A percentile compares a stretch with the other conserved stretches of the same genome.
Conservation (phyloP, 192 early-diverging fungal genomes). For the Mortierella antarctica region DNA sequence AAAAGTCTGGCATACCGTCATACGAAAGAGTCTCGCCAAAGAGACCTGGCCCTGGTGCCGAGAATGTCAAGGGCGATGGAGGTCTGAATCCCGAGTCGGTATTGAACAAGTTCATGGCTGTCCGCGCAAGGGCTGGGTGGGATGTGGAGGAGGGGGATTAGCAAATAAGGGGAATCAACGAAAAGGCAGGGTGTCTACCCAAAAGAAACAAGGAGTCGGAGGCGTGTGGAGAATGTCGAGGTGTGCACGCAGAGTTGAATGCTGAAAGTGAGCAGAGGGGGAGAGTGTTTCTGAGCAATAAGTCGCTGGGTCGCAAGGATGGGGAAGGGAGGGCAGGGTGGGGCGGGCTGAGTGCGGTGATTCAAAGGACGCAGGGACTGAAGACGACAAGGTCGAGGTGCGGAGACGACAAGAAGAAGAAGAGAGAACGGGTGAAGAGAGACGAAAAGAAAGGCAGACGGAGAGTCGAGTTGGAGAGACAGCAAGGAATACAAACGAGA, state of each 20-base stretch:
- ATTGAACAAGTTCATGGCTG: slow-evolving; percentile 49
- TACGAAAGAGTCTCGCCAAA: slow-evolving; percentile 35
- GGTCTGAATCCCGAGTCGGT: slow-evolving; percentile 52
- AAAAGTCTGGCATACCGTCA: slow-evolving; percentile 18
- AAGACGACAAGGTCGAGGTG: not conserved
- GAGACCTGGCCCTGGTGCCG: slow-evolving; percentile 31
- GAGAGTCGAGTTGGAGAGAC: not conserved
- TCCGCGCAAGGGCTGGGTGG: not conserved
- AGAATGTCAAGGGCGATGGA: slow-evolving; percentile 31
- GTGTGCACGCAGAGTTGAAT: not conserved
- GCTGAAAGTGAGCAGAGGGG: not conserved
- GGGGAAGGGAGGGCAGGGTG: not conserved
- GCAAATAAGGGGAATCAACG: not conserved
- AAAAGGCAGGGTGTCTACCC: not conserved
- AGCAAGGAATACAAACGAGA: not conserved
- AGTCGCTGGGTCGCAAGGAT: not conserved
- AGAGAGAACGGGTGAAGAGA: not conserved
- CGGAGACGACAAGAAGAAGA: not conserved
- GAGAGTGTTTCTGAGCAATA: not conserved
- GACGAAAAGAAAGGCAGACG: slow-evolving; percentile 1
- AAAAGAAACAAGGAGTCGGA: not conserved
- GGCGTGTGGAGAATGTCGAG: not conserved
- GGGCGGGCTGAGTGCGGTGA: not conserved
- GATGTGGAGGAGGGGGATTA: not conserved
- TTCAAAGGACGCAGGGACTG: not conserved